A percentile compares a stretch with the other conserved stretches of the same genome.
phyloP scores from a whole-genome alignment of 2,329 filamentous ascomycete species.

The Talaromyces marneffei region DNA sequence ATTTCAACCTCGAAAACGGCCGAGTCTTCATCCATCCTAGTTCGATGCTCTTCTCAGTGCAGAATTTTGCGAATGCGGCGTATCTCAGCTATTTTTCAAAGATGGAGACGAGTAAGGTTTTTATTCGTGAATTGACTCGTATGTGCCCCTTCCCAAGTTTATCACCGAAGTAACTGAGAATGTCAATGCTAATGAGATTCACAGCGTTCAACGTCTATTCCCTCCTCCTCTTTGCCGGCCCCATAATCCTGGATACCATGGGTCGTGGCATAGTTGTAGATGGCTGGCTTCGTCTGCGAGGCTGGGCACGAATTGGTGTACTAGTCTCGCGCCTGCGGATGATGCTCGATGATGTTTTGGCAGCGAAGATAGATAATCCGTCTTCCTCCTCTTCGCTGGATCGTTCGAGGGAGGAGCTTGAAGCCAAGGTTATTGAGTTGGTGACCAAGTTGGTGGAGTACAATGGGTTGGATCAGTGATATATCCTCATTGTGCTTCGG shows the following conservation, averaged over 20 bases:
- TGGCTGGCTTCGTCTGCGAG: constrained; percentile 77
- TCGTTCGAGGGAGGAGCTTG: constrained; percentile 12
- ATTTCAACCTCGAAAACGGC: constrained; percentile 78
- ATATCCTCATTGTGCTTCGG: too few relatives aligned
- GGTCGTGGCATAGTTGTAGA: constrained; percentile 85
- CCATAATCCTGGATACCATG: constrained; percentile 77
- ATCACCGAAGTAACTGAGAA: neutral
- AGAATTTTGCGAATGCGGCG: constrained; percentile 67
- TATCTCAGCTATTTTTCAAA: constrained; percentile 90
- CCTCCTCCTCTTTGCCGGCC: constrained; percentile 79
- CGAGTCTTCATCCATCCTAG: constrained; percentile 90
- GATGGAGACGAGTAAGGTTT: constrained; percentile 87
- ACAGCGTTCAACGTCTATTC: constrained; percentile 77
- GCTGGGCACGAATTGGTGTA: constrained; percentile 93
- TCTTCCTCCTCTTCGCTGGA: neutral
- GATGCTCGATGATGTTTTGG: constrained; percentile 81
- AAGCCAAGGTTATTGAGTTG: constrained; percentile 58
- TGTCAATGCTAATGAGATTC: neutral
- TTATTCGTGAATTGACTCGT: constrained; percentile 86
- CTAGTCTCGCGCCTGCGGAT: constrained; percentile 73
- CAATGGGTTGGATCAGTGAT: constrained; percentile 68
- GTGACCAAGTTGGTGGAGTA: constrained; percentile 80
- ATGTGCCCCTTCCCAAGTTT: constrained; percentile 35
- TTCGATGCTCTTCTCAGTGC: constrained; percentile 77
- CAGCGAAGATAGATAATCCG: constrained; percentile 72